Percentiles rank a stretch among this genome's conserved stretches.
Conservation (phyloP, 768 basidiomycete genomes). For the Erythrobasidium yunnanense region DNA sequence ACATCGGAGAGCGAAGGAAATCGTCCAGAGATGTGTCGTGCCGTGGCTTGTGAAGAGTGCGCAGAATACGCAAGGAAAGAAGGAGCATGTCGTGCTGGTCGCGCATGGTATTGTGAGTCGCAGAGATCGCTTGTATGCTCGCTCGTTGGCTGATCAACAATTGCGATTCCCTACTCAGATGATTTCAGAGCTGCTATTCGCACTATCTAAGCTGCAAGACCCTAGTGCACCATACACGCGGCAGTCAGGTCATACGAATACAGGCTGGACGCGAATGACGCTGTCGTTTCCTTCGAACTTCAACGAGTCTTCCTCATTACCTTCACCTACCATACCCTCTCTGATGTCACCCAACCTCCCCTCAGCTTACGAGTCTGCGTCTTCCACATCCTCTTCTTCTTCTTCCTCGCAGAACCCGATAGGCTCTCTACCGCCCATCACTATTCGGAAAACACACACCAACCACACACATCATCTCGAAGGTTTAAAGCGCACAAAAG, state of each 20-base stretch:
- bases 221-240: slow-evolving; percentile 8
- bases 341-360: slow-evolving; percentile 1
- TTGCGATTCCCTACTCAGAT: slow-evolving; percentile 7
- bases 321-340: background rate
- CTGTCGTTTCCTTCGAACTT: slow-evolving; percentile 1
- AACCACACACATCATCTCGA: slow-evolving; percentile 20
- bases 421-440: background rate
- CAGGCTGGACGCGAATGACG: slow-evolving; percentile 11
- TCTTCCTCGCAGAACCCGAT: background rate
- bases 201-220: slow-evolving; percentile 15
- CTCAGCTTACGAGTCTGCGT: background rate
- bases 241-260: slow-evolving; percentile 22
- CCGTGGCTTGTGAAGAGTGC: slow-evolving; percentile 38
- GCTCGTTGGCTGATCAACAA: too few species aligned
- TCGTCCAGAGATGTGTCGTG: slow-evolving; percentile 42
- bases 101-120: slow-evolving; percentile 46
- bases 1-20: slow-evolving; percentile 40
- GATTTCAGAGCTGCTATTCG: slow-evolving; percentile 24
- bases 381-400: background rate
- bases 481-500: slow-evolving; percentile 19
- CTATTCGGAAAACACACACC: background rate
- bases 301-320: background rate
- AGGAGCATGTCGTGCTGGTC: slow-evolving; percentile 41
- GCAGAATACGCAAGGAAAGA: slow-evolving; percentile 22
- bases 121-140: slow-evolving; percentile 7